A percentile compares a stretch with the other conserved stretches of the same genome.
Evolutionary conservation across 805 yeast species (phyloP).

Genomic region (Ogataea ramenticola): DNA sequence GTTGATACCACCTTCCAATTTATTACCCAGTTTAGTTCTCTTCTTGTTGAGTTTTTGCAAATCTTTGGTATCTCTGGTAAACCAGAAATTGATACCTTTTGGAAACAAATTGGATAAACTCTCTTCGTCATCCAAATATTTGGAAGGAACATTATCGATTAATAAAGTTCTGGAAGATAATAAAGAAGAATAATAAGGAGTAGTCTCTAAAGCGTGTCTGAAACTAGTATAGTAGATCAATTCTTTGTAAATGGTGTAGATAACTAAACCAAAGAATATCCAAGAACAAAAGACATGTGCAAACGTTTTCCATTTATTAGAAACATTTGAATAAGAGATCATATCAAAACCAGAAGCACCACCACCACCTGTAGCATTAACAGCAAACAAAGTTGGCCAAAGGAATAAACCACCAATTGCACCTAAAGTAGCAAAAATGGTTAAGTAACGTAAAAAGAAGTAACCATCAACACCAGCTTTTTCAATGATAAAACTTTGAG

Average conservation of each 20-base stretch:
- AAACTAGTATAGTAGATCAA: conserved; percentile 62
- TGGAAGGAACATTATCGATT: conserved; percentile 58
- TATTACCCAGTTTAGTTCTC: conserved; percentile 51
- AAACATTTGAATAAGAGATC: conserved; percentile 56
- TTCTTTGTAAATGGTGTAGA: conserved; percentile 67
- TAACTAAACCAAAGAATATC: conserved; percentile 59
- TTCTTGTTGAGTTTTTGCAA: conserved; percentile 52
- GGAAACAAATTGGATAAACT: conserved; percentile 57
- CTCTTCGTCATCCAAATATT: conserved; percentile 35
- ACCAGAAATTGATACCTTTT: conserved; percentile 49
- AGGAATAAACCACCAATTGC: conserved; percentile 45
- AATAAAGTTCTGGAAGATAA: conserved; percentile 67
- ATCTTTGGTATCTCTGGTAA: conserved; percentile 55
- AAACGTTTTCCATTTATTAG: conserved; percentile 54
- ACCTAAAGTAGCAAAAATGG: conserved; percentile 46
- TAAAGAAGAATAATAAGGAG: conserved; percentile 65
- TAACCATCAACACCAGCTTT: conserved; percentile 73
- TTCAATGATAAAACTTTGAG: conserved; percentile 58
- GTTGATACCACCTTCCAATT: conserved; percentile 62
- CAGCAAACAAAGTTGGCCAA: conserved; percentile 67
- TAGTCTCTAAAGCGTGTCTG: conserved; percentile 67
- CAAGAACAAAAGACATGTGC: conserved; percentile 76
- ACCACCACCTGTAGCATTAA: conserved; percentile 65
- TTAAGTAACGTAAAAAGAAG: conserved; percentile 60
- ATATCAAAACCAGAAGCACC: conserved; percentile 52